Base-by-base conservation (phyloP, 306 rosid species). In the Acacia melanoxylon region DNA sequence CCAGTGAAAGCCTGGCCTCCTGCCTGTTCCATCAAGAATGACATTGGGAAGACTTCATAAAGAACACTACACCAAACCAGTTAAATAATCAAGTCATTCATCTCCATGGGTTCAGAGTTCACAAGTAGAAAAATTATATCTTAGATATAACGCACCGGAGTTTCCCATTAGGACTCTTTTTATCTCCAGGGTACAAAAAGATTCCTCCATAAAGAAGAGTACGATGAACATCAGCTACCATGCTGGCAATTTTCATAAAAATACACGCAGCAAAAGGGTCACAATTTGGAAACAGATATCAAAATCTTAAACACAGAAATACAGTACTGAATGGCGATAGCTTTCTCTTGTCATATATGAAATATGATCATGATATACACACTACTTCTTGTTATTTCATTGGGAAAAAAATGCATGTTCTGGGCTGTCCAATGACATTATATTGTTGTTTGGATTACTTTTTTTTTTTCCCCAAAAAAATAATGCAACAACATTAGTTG, bases 141-240 rank as follows among this genome's bases (percentile, higher is more conserved):
- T 71, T 42, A 68, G 42, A 77, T 29, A 68, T 74, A 51, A 61
- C 91, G 59, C 88, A 95, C 99, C 99, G 98, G 74, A 95, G 89
- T 87, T 95, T 95, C 75, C 99, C 99, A 37, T 79, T 91, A n/a
- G 99, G 99, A 82, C 93, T 95, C 90, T 95, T 95, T 88, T 89
- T 92, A 81, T 95, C 99, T 82, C 89, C 97, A 31, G 99, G 99
- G 91, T 95, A 95, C 89, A 95, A 90, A 86, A 95, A 95, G 84
- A 90, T 83, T 54, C 99, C 99, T 67, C 99, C 99, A 78, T 95
- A 95, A 10, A 95, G 99, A 92, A 95, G 79, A 68, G 99, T 95
- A 33, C 99, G 99, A 85, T 95, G 99, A 79, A 95, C 96, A 86
- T 95, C 99, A 83, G 99, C 99, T 67, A 95, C 99, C 99, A 95